These are phyloP conservation scores for Poteriospumella lacustris DNA, from an alignment of 108 stramenopile genomes.

Conservation along the genomic window DNA sequence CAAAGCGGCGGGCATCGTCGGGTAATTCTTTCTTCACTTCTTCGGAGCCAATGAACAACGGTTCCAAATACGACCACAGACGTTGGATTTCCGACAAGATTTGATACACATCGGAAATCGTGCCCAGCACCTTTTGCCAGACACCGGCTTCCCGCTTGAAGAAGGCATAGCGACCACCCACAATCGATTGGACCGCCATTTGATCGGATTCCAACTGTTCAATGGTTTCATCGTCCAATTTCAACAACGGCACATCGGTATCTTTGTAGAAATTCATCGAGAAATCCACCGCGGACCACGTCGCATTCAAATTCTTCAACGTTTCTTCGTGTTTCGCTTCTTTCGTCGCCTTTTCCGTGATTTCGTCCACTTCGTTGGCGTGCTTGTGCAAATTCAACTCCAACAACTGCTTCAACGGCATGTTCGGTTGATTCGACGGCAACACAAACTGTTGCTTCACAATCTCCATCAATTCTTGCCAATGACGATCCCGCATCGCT, in stretches of 20 bases:
- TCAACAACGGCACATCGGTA: constrained; percentile 36
- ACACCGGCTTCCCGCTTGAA: neutral
- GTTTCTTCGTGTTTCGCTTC: constrained; percentile 38
- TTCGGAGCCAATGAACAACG: constrained; percentile 47
- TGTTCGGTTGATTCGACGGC: constrained; percentile 11
- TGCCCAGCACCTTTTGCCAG: constrained; percentile 42
- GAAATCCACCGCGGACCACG: constrained; percentile 43
- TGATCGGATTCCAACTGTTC: constrained; percentile 47
- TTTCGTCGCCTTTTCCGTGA: constrained; percentile 35
- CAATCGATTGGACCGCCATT: constrained; percentile 45
- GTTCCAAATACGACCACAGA: constrained; percentile 52
- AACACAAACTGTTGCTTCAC: constrained; percentile 12
- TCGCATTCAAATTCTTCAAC: constrained; percentile 29
- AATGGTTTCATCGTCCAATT: constrained; percentile 47
- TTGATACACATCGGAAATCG: constrained; percentile 39
- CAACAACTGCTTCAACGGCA: constrained; percentile 33
- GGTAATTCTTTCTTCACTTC: constrained; percentile 55
- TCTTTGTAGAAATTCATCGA: constrained; percentile 40
- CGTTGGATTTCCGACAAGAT: constrained; percentile 46
- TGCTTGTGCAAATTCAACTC: constrained; percentile 31
- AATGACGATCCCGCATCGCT: constrained; percentile 36
- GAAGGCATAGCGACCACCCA: constrained; percentile 45
- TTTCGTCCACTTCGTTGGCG: constrained; percentile 38
- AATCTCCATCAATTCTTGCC: constrained; percentile 37
- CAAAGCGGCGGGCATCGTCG: constrained; percentile 42